These are phyloP conservation scores for Filosporella fistucella DNA, from an alignment of 495 filamentous ascomycete species.

Conservation along the genomic window DNA sequence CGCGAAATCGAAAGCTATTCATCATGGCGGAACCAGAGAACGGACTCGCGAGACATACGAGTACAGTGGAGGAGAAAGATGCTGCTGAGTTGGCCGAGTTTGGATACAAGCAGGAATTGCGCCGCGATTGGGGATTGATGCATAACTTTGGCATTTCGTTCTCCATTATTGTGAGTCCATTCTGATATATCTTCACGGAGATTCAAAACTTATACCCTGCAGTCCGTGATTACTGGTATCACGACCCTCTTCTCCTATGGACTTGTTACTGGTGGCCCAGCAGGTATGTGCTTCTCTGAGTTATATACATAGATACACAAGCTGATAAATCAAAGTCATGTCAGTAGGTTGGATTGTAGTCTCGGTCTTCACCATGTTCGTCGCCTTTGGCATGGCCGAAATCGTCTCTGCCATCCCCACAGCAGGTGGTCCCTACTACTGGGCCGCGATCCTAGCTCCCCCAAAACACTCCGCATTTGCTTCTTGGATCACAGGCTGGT, in stretches of 20 bases:
- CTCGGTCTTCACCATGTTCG: constrained; percentile 52
- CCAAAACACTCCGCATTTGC: constrained; percentile 50
- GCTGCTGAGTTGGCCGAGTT: constrained; percentile 52
- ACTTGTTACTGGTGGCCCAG: constrained; percentile 52
- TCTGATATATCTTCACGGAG: not conserved
- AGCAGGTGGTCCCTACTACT: constrained; percentile 62
- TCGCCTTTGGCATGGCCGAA: constrained; percentile 59
- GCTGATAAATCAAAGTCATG: constrained; percentile 32
- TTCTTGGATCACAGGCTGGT: constrained; percentile 63
- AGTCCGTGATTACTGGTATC: constrained; percentile 60
- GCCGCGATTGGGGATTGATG: constrained; percentile 54
- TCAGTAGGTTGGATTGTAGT: constrained; percentile 56
- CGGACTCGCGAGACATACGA: constrained; percentile 7
- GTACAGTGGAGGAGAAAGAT: constrained; percentile 34
- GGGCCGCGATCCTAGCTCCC: constrained; percentile 58
- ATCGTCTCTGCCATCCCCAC: constrained; percentile 64
- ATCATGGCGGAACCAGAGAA: constrained; percentile 11
- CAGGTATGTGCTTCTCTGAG: no score
- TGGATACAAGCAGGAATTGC: constrained; percentile 60
- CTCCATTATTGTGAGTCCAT: constrained; percentile 50
- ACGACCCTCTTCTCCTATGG: constrained; percentile 55
- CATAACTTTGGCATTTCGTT: constrained; percentile 66
- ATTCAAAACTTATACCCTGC: constrained; percentile 5
- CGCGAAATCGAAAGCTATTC: not conserved
- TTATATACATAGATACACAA: constrained; percentile 1